These are phyloP conservation scores for Mallotus nudiflorus DNA, from an alignment of 345 rosid species.

Conservation along the genomic window DNA sequence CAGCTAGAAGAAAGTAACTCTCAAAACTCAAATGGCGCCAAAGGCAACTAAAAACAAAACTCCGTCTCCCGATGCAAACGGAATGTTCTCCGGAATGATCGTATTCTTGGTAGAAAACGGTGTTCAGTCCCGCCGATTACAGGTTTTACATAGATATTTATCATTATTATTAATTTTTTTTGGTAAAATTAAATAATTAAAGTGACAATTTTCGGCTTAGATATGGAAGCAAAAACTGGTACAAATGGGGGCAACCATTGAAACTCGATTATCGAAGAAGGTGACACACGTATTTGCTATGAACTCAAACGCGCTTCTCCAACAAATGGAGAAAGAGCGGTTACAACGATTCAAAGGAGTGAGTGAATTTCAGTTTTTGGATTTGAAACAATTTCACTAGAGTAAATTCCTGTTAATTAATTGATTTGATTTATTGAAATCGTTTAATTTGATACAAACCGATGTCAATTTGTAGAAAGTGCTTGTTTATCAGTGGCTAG, in stretches of 20 bases:
- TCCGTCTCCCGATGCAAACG: constrained; percentile 52
- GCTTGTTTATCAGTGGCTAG: constrained; percentile 76
- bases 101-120: constrained; percentile 59
- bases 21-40: constrained; percentile 58
- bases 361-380: constrained; percentile 11
- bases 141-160: constrained; percentile 43
- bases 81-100: constrained; percentile 74
- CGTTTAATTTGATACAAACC: neutral
- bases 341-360: constrained; percentile 61
- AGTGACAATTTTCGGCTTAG: constrained; percentile 21
- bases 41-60: constrained; percentile 46
- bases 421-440: neutral
- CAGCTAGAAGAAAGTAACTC: no score
- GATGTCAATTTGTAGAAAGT: constrained; percentile 41
- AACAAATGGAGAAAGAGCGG: constrained; percentile 35
- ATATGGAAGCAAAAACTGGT: constrained; percentile 87
- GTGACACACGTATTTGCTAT: constrained; percentile 68
- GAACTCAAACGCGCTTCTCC: constrained; percentile 44
- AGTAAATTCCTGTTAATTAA: no score
- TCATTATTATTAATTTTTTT: neutral
- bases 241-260: constrained; percentile 77
- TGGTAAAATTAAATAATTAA: neutral
- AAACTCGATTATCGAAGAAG: constrained; percentile 49
- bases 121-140: constrained; percentile 78
- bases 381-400: neutral